Evolutionary conservation across 1,284 basidiomycete species (phyloP), one percentile per base, ranked within the genome.

Genomic region (Malassezia obtusa): DNA sequence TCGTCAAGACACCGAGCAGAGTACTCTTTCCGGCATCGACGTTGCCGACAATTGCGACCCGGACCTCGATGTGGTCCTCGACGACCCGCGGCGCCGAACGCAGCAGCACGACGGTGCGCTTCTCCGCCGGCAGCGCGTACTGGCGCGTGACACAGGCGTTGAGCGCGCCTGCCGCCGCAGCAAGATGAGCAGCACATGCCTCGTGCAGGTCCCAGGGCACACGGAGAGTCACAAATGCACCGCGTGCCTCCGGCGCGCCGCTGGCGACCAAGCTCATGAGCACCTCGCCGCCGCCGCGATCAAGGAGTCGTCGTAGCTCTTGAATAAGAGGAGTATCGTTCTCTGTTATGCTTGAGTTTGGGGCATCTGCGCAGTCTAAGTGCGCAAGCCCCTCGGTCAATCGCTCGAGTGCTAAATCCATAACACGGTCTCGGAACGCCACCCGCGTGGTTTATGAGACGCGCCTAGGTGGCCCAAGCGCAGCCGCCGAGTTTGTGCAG

Each of bases 21-120:
- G 90, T 95, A 2, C 85, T 89, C 75, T 98, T 96, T 2, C 92
- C 92, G 31, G 88, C 79, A 62, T 81, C 80, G 36, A 80, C 80
- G 62, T 96, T 96, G 2, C 92, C 92, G 9, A 95, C 87, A 2
- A 94, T 89, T 0, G 91, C 91, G 60, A 91, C 88, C 22, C 92
- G 82, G 2, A 95, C 87, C 76, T 98, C 92, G 41, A 71, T 57
- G 2, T 77, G 61, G 52, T 77, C 75, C 45, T 75, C 66, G 1
- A 71, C 75, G 6, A 25, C 33, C 17, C 33, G 44, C 15, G 50
- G 37, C 30, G 6, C 26, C 10, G 28, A 57, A 47, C 37, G 50
- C 26, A 52, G 11, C 17, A 52, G 67, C 55, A 2, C 65, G 59
- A 33, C 51, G 47, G 22, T 56, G 50, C 9, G 69, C 48, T 11